These are phyloP conservation scores for Sordariomycetes sp. DNA, from an alignment of 2,329 filamentous ascomycete species.

Conservation along the genomic window DNA sequence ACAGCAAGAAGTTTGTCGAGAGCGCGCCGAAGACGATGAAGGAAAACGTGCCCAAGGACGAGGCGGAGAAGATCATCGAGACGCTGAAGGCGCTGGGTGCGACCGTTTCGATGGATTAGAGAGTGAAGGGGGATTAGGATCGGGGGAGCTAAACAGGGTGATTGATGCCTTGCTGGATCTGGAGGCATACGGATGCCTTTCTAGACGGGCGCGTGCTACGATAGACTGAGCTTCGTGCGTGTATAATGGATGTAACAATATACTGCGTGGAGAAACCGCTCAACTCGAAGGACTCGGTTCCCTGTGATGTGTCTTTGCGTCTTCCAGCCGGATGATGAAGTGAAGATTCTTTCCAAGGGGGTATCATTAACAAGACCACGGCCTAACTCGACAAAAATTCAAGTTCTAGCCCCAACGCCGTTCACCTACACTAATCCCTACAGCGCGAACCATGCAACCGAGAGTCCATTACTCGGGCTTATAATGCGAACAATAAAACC, in stretches of 20 bases:
- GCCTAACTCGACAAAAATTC: background rate
- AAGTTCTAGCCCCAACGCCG: background rate
- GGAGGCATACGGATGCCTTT: constrained; percentile 3
- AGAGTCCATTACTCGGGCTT: background rate
- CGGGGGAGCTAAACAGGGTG: background rate
- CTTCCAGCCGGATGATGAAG: background rate
- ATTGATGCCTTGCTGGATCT: background rate
- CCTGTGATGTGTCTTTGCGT: background rate
- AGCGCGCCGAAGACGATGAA: constrained; percentile 97
- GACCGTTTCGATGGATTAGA: constrained; percentile 81
- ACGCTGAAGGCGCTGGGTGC: constrained; percentile 88
- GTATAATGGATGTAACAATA: constrained; percentile 19
- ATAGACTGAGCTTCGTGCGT: constrained; percentile 20
- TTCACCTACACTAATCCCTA: background rate
- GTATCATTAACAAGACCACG: background rate
- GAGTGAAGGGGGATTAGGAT: constrained; percentile 7
- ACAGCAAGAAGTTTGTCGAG: constrained; percentile 99
- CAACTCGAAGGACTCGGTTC: constrained; percentile 1
- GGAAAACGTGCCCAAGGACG: constrained; percentile 97
- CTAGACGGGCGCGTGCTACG: constrained; percentile 9
- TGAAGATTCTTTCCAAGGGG: background rate
- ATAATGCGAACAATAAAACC: constrained; percentile 9
- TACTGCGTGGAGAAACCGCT: constrained; percentile 8
- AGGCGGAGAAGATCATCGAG: constrained; percentile 96
- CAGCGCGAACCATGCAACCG: background rate